phyloP scores from a whole-genome alignment of 768 basidiomycete genomes.

The Chiua virens region DNA sequence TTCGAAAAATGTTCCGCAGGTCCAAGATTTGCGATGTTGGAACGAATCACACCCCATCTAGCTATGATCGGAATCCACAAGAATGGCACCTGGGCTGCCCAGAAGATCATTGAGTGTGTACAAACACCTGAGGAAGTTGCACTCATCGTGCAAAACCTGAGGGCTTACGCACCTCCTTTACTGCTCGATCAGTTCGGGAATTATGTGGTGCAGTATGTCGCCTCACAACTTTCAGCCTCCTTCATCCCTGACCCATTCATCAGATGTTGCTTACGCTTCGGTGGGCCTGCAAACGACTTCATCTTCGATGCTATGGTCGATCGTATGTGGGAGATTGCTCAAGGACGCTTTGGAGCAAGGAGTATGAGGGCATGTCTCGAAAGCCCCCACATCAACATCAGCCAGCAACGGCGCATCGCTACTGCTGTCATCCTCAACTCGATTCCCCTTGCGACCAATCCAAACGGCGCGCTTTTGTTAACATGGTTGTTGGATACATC shows the following conservation, averaged over 20 bases:
- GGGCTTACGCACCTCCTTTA: constrained; percentile 90
- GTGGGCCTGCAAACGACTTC: constrained; percentile 87
- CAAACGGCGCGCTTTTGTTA: constrained; percentile 92
- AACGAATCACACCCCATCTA: constrained; percentile 88
- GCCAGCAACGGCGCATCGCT: constrained; percentile 93
- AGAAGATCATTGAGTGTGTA: constrained; percentile 98
- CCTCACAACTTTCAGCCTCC: neutral
- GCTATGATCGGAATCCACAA: constrained; percentile 99
- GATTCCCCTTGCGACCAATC: constrained; percentile 95
- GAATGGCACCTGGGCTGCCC: constrained; percentile 99
- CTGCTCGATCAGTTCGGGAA: constrained; percentile 93
- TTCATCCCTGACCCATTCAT: constrained; percentile 6
- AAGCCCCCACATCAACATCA: constrained; percentile 79
- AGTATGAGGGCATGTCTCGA: constrained; percentile 98
- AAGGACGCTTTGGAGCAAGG: constrained; percentile 96
- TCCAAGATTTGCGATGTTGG: constrained; percentile 87
- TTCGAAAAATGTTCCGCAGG: constrained; percentile 84
- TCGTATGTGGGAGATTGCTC: constrained; percentile 97
- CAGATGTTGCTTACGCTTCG: constrained; percentile 90
- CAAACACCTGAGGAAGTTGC: constrained; percentile 82
- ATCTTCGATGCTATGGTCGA: constrained; percentile 98
- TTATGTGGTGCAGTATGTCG: constrained; percentile 85
- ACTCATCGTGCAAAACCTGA: constrained; percentile 81
- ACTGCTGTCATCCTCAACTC: constrained; percentile 95
- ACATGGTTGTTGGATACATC: constrained; percentile 98